A percentile compares a stretch with the other conserved stretches of the same genome.
phyloP scores from a whole-genome alignment of 2,329 filamentous ascomycete species.

The Cadophora luteo-olivacea region DNA sequence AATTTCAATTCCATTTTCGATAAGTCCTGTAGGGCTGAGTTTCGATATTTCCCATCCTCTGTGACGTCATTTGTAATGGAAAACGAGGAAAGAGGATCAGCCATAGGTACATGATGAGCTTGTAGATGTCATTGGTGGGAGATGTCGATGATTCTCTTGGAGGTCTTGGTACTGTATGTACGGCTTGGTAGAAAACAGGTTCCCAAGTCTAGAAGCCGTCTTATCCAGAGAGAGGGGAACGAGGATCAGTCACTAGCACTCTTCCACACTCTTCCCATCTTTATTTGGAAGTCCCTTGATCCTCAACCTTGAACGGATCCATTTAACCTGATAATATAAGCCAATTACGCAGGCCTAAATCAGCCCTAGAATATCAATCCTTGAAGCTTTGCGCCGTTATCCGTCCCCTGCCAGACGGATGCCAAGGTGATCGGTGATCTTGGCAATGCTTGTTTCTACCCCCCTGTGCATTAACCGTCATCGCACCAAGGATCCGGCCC shows the following conservation, averaged over 20 bases:
- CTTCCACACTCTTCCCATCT: neutral
- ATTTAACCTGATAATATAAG: neutral
- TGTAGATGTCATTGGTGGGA: slow-evolving; percentile 1
- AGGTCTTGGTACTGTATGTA: neutral
- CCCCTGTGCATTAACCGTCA: slow-evolving; percentile 25
- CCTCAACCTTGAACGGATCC: neutral
- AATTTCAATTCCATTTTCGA: too few relatives aligned
- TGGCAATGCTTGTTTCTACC: slow-evolving; percentile 37
- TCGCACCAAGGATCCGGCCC: slow-evolving; percentile 12
- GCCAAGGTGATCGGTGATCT: slow-evolving; percentile 15
- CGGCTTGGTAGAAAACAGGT: slow-evolving; percentile 5
- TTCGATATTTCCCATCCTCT: neutral
- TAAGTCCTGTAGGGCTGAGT: neutral
- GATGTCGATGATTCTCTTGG: neutral
- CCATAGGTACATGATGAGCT: neutral
- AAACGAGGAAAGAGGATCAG: neutral
- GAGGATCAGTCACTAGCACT: neutral
- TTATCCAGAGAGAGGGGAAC: neutral
- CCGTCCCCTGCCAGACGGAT: slow-evolving; percentile 7
- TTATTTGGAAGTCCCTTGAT: neutral
- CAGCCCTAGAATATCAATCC: neutral
- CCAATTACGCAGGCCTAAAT: neutral
- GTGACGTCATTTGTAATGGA: neutral
- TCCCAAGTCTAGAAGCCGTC: neutral
- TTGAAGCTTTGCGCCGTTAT: neutral